phyloP scores from a whole-genome alignment of 148 eudicot species.

The Vaccinium macrocarpon region DNA sequence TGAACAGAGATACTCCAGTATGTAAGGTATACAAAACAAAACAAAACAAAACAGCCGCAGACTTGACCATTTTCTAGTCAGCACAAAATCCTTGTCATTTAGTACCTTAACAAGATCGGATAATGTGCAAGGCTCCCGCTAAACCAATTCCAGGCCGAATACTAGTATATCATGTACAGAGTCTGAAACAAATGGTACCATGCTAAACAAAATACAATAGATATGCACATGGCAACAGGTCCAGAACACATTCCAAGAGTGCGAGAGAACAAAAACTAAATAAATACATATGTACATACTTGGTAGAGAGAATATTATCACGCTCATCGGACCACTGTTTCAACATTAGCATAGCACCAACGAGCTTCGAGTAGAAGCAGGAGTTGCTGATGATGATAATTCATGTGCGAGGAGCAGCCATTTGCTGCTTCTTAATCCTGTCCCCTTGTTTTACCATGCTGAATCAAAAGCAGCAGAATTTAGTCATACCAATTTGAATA shows the following conservation, averaged over 20 bases:
- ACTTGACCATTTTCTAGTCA: background rate
- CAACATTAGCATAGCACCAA: background rate
- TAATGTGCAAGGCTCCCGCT: background rate
- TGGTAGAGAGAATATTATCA: background rate
- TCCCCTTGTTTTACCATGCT: constrained; percentile 88
- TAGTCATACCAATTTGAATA: background rate
- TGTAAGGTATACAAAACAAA: background rate
- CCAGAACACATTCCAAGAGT: background rate
- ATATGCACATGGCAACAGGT: background rate
- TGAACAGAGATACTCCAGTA: background rate
- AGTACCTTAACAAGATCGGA: background rate
- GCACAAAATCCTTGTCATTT: background rate
- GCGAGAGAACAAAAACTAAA: too few relatives aligned
- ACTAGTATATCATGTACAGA: background rate
- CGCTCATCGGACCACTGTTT: background rate
- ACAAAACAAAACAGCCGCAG: background rate
- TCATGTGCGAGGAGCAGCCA: constrained; percentile 91
- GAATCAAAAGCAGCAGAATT: constrained; percentile 25
- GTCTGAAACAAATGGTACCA: background rate
- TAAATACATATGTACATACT: background rate
- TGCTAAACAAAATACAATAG: background rate
- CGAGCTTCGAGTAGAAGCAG: background rate
- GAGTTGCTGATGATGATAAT: constrained; percentile 14
- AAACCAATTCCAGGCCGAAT: background rate
- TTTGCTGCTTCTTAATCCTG: constrained; percentile 89